Conservation (phyloP, 2,329 filamentous ascomycete species). For the Colletotrichum godetiae region DNA sequence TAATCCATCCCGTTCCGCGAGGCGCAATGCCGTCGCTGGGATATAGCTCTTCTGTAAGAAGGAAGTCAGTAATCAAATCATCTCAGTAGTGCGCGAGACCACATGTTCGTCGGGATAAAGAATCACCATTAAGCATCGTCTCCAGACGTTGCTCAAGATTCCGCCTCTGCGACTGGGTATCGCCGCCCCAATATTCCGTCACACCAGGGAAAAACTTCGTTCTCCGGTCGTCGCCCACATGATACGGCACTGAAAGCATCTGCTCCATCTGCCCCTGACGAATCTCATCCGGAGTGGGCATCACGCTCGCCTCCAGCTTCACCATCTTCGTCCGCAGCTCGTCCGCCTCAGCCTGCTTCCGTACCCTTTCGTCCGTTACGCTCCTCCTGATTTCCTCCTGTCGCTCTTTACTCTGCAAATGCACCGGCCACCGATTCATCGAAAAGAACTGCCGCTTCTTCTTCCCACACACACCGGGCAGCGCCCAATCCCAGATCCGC, state of each 20-base stretch:
- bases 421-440: constrained; percentile 60
- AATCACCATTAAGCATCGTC: constrained; percentile 37
- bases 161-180: constrained; percentile 44
- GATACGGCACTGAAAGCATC: constrained; percentile 60
- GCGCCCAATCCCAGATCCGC: constrained; percentile 51
- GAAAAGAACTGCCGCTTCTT: constrained; percentile 51
- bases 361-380: not conserved
- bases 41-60: not conserved
- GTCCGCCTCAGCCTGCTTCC: not conserved
- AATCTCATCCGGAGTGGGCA: constrained; percentile 1
- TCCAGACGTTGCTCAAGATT: constrained; percentile 38
- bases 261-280: not conserved
- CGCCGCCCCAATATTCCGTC: constrained; percentile 43
- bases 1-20: not conserved
- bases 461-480: constrained; percentile 37
- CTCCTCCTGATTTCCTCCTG: constrained; percentile 42
- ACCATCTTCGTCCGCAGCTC: not conserved
- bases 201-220: constrained; percentile 40
- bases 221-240: constrained; percentile 12
- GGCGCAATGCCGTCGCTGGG: constrained; percentile 13
- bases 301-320: not conserved
- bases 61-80: not conserved
- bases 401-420: constrained; percentile 48
- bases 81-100: no score
- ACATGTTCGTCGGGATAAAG: not conserved